These are phyloP conservation scores for maize (Zea mays) DNA, from an alignment of 176 grass and related monocot species.

Conservation along the genomic window Zm-B73-REFERENCE-NAM-5.0 NC_050096.1:182481001-182481500, in stretches of 20 bases:
- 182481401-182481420: too few relatives aligned
- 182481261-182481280: not conserved
- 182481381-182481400: not conserved
- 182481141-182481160: not conserved
- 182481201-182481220: not conserved
- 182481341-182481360: not conserved
- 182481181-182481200: not conserved
- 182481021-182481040: not conserved
- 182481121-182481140: not conserved
- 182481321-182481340: not conserved
- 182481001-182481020: not conserved
- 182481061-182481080: not conserved
- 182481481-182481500: constrained; percentile 30
- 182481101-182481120: not conserved
- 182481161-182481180: not conserved
- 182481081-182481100: not conserved
- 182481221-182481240: not conserved
- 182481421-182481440: not conserved
- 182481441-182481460: not conserved
- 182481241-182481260: not conserved
- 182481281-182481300: not conserved
- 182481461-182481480: constrained; percentile 1
- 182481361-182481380: not conserved
- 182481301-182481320: not conserved
- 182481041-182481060: not conserved